Evolutionary conservation across 305 asterid species (phyloP), one percentile per base, ranked within the genome.

Genomic region (Euphrasia arctica): DNA sequence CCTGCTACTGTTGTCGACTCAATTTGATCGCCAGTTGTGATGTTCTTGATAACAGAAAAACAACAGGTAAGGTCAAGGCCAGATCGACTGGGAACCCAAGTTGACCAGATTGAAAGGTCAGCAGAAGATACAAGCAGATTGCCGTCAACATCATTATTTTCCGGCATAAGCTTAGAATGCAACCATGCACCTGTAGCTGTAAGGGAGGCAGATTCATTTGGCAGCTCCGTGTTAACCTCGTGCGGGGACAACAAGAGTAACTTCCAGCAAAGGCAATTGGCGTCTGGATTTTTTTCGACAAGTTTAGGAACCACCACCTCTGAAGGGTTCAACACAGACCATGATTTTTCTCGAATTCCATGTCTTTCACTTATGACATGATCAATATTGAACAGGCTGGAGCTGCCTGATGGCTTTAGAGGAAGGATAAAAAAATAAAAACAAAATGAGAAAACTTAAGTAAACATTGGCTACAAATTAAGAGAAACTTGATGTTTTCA

Each of bases 201-300:
- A 58, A 57, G 71, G 64, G 62, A 69, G 62, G 65, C 62, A 79
- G 58, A 72, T 77, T 67, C 42, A 56, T 56, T 56, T 48, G 75
- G 74, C 63, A 60, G 75, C 63, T 48, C 68, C n/a, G 11, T 62
- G 18, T 63, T 45, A 50, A 70, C 65, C 66, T 77, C 84, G 22
- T 80, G 83, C 66, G 65, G 82, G 64, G 87, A 80, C 72, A 84
- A 85, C 52, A 94, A 41, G 54, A 88, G 74, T 62, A 94, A 59
- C 79, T 94, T 94, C 97, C 96, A 94, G 83, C 99, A 94, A 72
- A 94, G 79, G 78, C 95, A 90, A 74, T 84, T 81, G 63, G 85
- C 75, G 71, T 81, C 77, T 47, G 87, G 86, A 61, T 85, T 90
- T 62, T 76, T 83, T 62, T 58, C 82, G 58, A 68, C 39, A 39